phyloP scores from a whole-genome alignment of 2,329 filamentous ascomycete species.

The Lachnellula arida region DNA sequence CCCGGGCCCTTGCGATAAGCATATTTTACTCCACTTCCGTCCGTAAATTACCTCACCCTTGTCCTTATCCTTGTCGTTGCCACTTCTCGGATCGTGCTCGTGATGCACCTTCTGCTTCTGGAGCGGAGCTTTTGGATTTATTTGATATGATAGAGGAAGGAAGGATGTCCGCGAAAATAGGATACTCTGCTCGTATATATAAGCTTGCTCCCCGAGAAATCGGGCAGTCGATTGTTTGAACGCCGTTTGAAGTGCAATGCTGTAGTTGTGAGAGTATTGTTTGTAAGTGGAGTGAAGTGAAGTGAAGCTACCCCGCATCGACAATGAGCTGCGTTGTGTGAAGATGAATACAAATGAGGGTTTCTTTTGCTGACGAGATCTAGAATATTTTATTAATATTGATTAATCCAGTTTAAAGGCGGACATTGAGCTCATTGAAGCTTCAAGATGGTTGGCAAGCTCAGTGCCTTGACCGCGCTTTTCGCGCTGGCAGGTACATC shows the following conservation, averaged over 20 bases:
- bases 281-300: background rate
- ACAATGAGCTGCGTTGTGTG: background rate
- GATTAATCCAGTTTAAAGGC: background rate
- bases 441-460: constrained; percentile 19
- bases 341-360: background rate
- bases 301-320: background rate
- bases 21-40: too few species aligned
- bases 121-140: background rate
- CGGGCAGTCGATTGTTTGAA: background rate
- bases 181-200: background rate
- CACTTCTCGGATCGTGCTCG: too few species aligned
- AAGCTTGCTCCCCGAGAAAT: background rate
- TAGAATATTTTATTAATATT: background rate
- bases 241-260: too few species aligned
- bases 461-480: constrained; percentile 13
- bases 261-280: background rate
- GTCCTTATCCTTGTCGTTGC: too few species aligned
- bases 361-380: background rate
- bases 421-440: background rate
- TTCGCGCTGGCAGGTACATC: constrained; percentile 15
- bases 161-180: background rate
- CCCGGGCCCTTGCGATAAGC: too few species aligned
- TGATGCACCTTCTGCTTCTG: constrained; percentile 2
- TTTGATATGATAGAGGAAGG: background rate
- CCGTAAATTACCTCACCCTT: too few species aligned